Evolutionary conservation across 2,329 filamentous ascomycete genomes (phyloP), one percentile per base, ranked within the genome.

Genomic region (Exutisphaerella laricina): DNA sequence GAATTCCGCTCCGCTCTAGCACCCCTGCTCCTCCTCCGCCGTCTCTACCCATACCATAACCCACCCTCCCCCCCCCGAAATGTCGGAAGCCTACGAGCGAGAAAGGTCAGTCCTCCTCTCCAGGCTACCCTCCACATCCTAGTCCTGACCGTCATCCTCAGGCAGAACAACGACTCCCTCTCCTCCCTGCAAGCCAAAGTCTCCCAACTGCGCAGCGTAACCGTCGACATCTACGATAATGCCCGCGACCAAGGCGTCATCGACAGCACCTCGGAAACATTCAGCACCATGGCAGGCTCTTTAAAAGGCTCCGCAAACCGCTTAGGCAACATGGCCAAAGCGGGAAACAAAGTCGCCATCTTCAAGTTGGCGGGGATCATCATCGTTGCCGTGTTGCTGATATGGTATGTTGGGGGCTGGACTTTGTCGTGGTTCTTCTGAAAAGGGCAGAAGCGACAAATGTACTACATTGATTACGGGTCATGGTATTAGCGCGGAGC

Each of bases 201-300:
- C 42, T 86, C 86, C 13, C 88, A 88, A 39, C 78, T 98, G 51
- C 88, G 90, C 61, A 86, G 85, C 66, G 88, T 98, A 38, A 98
- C 92, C 30, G 80, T 97, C 53, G 88, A 98, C 71, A 98, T 98
- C 61, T 96, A 97, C 75, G 89, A 97, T 70, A 88, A 92, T 64
- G 92, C 92, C 37, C 80, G 88, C 45, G 80, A 86, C 57, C 90
- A 97, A 58, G 80, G 85, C 54, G 79, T 94, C 51, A 85, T 98
- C 55, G 88, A 98, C 67, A 82, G 80, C 60, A 90, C 86, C 28
- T 87, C 77, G 64, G 88, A 97, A 56, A 92, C 88, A 17, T 97
- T 98, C 68, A 90, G 87, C 47, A 84, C 81, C 58, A 88, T 98
- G 77, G 77, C 79, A 25, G 82, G 83, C 10, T 83, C 82, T 51